Conservation (phyloP, 306 rosid species). For the Dryas octopetala region DNA sequence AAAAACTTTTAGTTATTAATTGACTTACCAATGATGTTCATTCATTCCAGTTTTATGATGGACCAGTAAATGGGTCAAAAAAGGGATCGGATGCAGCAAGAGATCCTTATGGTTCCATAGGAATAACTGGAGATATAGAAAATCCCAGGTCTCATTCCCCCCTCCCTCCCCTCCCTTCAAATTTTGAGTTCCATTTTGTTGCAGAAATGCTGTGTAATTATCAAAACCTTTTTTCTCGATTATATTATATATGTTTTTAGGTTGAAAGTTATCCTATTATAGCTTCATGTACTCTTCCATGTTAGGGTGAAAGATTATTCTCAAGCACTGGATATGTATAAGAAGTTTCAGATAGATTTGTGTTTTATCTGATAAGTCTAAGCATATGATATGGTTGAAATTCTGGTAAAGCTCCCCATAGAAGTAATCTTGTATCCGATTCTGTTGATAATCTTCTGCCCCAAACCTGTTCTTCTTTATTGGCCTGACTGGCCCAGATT, state of each 20-base stretch:
- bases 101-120: slow-evolving; percentile 25
- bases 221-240: neutral
- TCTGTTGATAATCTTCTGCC: too few species aligned
- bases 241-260: neutral
- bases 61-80: slow-evolving; percentile 57
- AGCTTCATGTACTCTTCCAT: slow-evolving; percentile 3
- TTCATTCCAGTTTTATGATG: slow-evolving; percentile 71
- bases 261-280: neutral
- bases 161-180: neutral
- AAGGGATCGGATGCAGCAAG: slow-evolving; percentile 30
- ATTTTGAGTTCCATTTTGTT: neutral
- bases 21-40: slow-evolving; percentile 43
- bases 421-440: too few species aligned
- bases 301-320: too few species aligned
- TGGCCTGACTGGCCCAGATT: too few species aligned
- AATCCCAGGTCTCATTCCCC: slow-evolving; percentile 39
- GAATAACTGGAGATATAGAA: slow-evolving; percentile 29
- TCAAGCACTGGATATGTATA: too few species aligned
- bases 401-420: too few species aligned
- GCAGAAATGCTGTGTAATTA: neutral
- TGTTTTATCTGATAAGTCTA: too few species aligned
- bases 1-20: slow-evolving; percentile 23
- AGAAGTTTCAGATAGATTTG: too few species aligned
- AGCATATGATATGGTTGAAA: too few species aligned
- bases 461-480: too few species aligned